phyloP scores from a whole-genome alignment of 1,284 basidiomycete species.

The Mycena citricolor region DNA sequence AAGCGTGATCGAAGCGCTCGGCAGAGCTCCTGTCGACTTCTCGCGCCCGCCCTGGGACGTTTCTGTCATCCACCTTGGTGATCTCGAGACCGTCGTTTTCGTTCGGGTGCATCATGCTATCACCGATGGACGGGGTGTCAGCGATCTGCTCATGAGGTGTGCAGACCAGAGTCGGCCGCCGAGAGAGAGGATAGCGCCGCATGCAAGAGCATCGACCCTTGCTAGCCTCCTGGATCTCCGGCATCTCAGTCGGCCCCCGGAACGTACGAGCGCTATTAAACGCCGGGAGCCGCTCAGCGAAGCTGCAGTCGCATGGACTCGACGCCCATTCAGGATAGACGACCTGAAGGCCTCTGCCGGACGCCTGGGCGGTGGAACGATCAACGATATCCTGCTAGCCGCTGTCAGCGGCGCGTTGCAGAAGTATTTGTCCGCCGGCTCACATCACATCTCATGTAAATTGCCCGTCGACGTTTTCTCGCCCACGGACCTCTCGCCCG shows the following conservation, averaged over 20 bases:
- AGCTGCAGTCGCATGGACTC: slow-evolving; percentile 5
- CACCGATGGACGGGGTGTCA: slow-evolving; percentile 8
- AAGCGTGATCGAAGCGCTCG: background rate
- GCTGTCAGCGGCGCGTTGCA: slow-evolving; percentile 9
- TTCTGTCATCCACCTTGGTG: slow-evolving; percentile 1
- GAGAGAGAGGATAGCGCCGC: too few relatives aligned
- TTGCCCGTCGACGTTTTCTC: background rate
- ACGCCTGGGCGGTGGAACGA: slow-evolving; percentile 9
- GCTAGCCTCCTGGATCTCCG: slow-evolving; percentile 5
- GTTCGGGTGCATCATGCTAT: slow-evolving; percentile 13
- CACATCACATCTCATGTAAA: background rate
- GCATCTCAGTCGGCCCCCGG: slow-evolving; percentile 2
- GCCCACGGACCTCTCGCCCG: background rate
- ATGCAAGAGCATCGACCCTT: background rate
- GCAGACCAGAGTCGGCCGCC: too few relatives aligned
- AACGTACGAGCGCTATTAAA: slow-evolving; percentile 2
- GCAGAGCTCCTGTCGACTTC: background rate
- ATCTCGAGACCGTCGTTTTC: slow-evolving; percentile 1
- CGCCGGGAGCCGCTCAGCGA: slow-evolving; percentile 1
- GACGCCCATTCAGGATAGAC: background rate
- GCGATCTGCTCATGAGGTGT: slow-evolving; percentile 2
- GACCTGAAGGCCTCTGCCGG: slow-evolving; percentile 2
- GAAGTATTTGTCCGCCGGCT: slow-evolving; percentile 4
- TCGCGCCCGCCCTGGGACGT: slow-evolving; percentile 8
- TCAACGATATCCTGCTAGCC: slow-evolving; percentile 14